Base-by-base conservation (phyloP, 805 yeast genomes). In the Kurtzmaniella cleridarum region DNA sequence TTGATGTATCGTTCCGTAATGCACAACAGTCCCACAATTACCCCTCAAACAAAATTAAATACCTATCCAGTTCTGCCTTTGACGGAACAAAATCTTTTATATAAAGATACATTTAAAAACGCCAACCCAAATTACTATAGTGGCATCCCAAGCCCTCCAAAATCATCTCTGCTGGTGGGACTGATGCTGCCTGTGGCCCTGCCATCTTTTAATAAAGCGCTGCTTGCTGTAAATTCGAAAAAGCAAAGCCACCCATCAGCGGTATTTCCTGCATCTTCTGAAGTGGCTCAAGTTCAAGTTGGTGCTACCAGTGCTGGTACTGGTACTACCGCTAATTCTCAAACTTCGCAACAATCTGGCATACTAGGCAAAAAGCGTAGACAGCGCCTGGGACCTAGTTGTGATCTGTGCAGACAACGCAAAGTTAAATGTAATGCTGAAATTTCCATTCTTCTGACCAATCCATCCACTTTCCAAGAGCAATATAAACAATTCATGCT, bases 361-460 rank as follows among this genome's bases (percentile, higher is more conserved):
- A 28, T 28, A 12, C 10, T 9, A 12, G 30, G 30, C 13, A 41
- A 49, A 16, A 64, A 62, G 48, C 60, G 73, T 45, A 62, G 88
- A 48, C 90, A 83, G 59, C 62, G 91, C 42, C 65, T 76, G 14
- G 89, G 91, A 0, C 89, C 89, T 2, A 77, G 84, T 30, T 83
- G 91, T 57, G 89, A 83, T 54, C 63, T 75, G 35, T 83, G 91
- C 55, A 66, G 89, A 39, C 52, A 75, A 12, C 70, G 87, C 41
- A 83, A 83, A 54, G 82, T 81, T 41, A 83, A 79, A 58, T 83
- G 91, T 60, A 79, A 82, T 56, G 86, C 90, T 2, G 79, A 71
- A 47, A 75, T 81, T 10, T 55, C 60, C 27, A 63, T 75, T 17
- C 42, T 77, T 34, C 49, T 57, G 13, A 36, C 39, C 9, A 20